phyloP scores from a whole-genome alignment of 129 eudicot genomes.

The Chrysanthemum lavandulifolium region DNA sequence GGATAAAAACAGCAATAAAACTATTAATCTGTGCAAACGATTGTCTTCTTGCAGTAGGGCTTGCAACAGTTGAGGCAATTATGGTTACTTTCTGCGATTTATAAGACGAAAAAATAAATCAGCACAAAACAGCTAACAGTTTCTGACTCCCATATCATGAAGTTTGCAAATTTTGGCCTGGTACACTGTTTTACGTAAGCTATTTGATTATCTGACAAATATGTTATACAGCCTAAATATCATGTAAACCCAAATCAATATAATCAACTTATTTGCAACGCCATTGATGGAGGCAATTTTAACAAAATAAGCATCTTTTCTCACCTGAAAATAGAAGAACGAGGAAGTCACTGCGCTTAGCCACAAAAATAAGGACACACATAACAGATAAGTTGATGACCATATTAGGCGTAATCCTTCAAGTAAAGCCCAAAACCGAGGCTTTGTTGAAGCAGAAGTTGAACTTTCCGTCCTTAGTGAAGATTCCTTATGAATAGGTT shows the following conservation, averaged over 20 bases:
- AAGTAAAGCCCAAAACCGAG: constrained; percentile 69
- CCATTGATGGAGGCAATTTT: background rate
- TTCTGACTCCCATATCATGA: no score
- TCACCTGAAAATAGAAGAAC: constrained; percentile 93
- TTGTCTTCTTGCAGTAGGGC: constrained; percentile 73
- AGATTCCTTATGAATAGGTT: constrained; percentile 36
- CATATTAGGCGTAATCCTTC: constrained; percentile 77
- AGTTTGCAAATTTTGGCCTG: no score
- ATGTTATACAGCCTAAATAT: background rate
- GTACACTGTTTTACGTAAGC: background rate
- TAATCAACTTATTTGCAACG: background rate
- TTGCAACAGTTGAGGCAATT: constrained; percentile 68
- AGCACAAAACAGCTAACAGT: constrained; percentile 3
- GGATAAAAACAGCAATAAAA: constrained; percentile 86
- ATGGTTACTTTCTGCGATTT: constrained; percentile 75
- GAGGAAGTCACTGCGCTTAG: constrained; percentile 82
- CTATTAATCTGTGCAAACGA: constrained; percentile 90
- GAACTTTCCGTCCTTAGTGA: constrained; percentile 35
- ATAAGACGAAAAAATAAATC: constrained; percentile 8
- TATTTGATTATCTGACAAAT: background rate
- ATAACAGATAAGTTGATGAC: constrained; percentile 72
- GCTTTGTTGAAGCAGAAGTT: constrained; percentile 45
- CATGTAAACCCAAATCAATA: background rate
- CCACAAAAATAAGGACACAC: constrained; percentile 76
- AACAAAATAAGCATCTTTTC: constrained; percentile 12